Percentiles rank a stretch among this genome's conserved stretches.
These are phyloP conservation scores for Mucor velutinosus DNA, from an alignment of 371 early-diverging fungal genomes.

Conservation along the genomic window DNA sequence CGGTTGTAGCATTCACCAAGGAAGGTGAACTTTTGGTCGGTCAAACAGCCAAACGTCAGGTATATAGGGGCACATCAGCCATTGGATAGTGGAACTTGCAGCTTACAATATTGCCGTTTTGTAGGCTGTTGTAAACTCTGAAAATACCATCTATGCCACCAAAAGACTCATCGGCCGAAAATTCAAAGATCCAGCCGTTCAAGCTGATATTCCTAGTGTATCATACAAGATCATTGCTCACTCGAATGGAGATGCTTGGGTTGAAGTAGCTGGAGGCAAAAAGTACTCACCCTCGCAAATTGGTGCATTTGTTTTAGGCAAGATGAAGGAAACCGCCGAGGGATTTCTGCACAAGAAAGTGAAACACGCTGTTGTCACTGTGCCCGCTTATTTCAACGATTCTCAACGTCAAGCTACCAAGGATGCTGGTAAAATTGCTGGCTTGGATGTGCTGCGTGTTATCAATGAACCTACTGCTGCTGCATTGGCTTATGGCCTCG, in stretches of 20 bases:
- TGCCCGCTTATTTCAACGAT: conserved; percentile 90
- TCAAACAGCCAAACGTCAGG: conserved; percentile 86
- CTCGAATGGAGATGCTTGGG: conserved; percentile 96
- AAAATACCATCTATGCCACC: conserved; percentile 91
- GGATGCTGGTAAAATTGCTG: conserved; percentile 97
- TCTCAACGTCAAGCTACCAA: conserved; percentile 99
- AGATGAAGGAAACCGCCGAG: conserved; percentile 97
- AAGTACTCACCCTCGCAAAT: conserved; percentile 96
- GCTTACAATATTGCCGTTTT: not conserved
- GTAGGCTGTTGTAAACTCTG: conserved; percentile 86
- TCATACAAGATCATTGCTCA: conserved; percentile 91
- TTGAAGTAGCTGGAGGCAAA: conserved; percentile 83
- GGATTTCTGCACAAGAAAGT: conserved; percentile 81
- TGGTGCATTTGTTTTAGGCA: conserved; percentile 91
- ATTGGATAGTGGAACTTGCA: not conserved
- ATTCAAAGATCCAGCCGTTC: conserved; percentile 84
- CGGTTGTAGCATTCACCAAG: conserved; percentile 89
- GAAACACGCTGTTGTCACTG: conserved; percentile 89
- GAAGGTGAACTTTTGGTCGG: conserved; percentile 91
- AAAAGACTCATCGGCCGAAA: conserved; percentile 97
- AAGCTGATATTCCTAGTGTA: conserved; percentile 83
- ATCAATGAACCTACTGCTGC: conserved; percentile 99
- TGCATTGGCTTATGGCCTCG: conserved; percentile 97
- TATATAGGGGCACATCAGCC: not conserved
- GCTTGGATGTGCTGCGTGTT: conserved; percentile 95